Conservation (phyloP, 805 yeast genomes). For the Hanseniaspora thailandica region DNA sequence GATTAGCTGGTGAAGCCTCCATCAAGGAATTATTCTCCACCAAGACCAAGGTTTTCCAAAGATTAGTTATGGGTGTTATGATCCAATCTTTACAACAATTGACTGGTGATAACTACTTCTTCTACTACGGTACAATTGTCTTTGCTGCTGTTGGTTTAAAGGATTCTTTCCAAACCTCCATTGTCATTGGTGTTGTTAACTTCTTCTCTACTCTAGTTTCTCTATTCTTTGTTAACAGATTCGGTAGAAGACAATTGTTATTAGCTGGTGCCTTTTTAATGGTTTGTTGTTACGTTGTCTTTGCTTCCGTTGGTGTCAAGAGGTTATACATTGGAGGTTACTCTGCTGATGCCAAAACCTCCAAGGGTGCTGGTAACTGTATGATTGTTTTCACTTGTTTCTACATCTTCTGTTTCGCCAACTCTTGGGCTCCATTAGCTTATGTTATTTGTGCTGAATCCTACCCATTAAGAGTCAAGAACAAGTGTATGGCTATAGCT, state of each 20-base stretch:
- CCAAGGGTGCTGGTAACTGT: conserved; percentile 28
- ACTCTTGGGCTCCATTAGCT: conserved; percentile 60
- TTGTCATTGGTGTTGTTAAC: conserved; percentile 45
- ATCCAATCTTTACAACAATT: conserved; percentile 54
- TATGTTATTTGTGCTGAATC: conserved; percentile 53
- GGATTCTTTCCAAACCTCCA: conserved; percentile 46
- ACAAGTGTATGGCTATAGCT: conserved; percentile 44
- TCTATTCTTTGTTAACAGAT: conserved; percentile 37
- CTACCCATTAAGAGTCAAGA: conserved; percentile 56
- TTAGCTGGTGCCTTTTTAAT: conserved; percentile 38
- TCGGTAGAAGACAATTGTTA: conserved; percentile 39
- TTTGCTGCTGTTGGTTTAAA: conserved; percentile 27
- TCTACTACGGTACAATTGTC: conserved; percentile 44
- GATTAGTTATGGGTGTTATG: conserved; percentile 39
- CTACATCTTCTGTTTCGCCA: conserved; percentile 56
- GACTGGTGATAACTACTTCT: conserved; percentile 52
- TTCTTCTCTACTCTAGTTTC: conserved; percentile 42
- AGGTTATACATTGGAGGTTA: conserved; percentile 30
- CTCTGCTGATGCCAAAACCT: conserved; percentile 19
- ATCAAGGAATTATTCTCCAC: conserved; percentile 41
- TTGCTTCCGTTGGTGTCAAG: conserved; percentile 49
- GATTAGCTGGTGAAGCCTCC: conserved; percentile 47
- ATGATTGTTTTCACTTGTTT: conserved; percentile 32
- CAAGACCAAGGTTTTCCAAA: conserved; percentile 43
- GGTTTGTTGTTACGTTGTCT: conserved; percentile 34